Conservation (phyloP, 2,329 filamentous ascomycete species). For the Penicillium paneum region DNA sequence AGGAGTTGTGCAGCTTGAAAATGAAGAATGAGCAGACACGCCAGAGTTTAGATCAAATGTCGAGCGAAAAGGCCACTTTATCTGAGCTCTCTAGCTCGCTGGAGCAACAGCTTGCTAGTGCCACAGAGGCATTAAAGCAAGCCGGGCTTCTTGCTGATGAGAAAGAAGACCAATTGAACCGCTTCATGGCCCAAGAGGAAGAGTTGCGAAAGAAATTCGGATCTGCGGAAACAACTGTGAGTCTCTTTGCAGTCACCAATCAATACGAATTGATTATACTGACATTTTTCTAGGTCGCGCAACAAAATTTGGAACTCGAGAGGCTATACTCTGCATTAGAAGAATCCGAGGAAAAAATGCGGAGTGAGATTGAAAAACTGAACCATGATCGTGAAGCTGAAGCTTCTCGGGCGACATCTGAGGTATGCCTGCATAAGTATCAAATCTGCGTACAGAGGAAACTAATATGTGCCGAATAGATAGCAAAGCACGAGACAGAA, state of each 20-base stretch:
- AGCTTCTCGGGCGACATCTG: slow-evolving; percentile 15
- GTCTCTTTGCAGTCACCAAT: neutral
- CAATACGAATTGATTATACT: neutral
- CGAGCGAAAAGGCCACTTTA: slow-evolving; percentile 25
- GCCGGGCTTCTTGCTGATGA: slow-evolving; percentile 17
- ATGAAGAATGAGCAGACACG: slow-evolving; percentile 22
- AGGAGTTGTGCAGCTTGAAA: slow-evolving; percentile 29
- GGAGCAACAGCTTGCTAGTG: slow-evolving; percentile 23
- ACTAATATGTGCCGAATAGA: slow-evolving; percentile 14
- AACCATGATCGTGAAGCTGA: slow-evolving; percentile 22
- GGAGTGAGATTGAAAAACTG: slow-evolving; percentile 19
- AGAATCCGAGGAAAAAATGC: slow-evolving; percentile 20
- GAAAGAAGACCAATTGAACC: slow-evolving; percentile 27
- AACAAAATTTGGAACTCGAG: slow-evolving; percentile 22
- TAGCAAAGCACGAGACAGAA: slow-evolving; percentile 25
- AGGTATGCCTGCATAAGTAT: slow-evolving; percentile 19
- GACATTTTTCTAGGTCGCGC: slow-evolving; percentile 23
- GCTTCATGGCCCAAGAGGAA: slow-evolving; percentile 22
- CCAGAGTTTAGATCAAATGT: slow-evolving; percentile 20
- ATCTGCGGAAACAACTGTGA: slow-evolving; percentile 25
- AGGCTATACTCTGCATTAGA: slow-evolving; percentile 21
- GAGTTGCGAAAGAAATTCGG: slow-evolving; percentile 15
- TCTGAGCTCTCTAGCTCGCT: slow-evolving; percentile 23
- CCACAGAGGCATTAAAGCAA: slow-evolving; percentile 24
- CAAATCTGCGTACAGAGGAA: neutral